Conservation (phyloP, 2,329 filamentous ascomycete species). For the Dothideomycetes sp. region DNA sequence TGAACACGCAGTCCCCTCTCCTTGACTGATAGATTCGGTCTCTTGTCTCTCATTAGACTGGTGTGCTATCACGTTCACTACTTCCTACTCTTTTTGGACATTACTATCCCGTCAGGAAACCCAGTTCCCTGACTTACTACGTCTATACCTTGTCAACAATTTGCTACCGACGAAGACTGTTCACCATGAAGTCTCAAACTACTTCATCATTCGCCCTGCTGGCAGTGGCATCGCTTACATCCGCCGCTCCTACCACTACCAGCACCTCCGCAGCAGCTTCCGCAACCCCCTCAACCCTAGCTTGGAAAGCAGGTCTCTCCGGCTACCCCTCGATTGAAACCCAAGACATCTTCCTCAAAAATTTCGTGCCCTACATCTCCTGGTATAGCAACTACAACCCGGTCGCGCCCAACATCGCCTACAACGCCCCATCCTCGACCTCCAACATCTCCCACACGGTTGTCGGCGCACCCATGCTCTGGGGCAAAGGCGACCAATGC, state of each 20-base stretch:
- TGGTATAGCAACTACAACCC: slow-evolving; percentile 21
- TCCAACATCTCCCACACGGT: slow-evolving; percentile 10
- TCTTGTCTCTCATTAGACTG: not conserved
- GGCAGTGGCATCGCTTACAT: not conserved
- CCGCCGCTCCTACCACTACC: slow-evolving; percentile 6
- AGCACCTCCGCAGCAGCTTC: slow-evolving; percentile 6
- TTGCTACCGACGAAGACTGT: too few species aligned
- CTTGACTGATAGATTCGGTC: not conserved
- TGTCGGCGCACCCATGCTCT: slow-evolving; percentile 17
- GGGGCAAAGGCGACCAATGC: slow-evolving; percentile 11
- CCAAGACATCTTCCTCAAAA: slow-evolving; percentile 4
- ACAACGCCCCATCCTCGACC: too few species aligned
- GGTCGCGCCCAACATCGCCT: slow-evolving; percentile 10
- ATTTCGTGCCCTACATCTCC: slow-evolving; percentile 15
- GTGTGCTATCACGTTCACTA: not conserved
- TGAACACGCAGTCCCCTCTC: not conserved
- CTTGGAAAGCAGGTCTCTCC: slow-evolving; percentile 17
- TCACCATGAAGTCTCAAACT: not conserved
- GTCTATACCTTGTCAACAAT: too few species aligned
- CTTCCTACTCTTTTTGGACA: too few species aligned
- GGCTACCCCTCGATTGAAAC: slow-evolving; percentile 15
- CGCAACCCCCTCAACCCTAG: slow-evolving; percentile 9
- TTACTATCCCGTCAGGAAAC: too few species aligned
- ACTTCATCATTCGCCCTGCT: too few species aligned
- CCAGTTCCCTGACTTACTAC: too few species aligned